These are phyloP conservation scores for Mycena capillaripes DNA, from an alignment of 768 basidiomycete species.

Conservation along the genomic window DNA sequence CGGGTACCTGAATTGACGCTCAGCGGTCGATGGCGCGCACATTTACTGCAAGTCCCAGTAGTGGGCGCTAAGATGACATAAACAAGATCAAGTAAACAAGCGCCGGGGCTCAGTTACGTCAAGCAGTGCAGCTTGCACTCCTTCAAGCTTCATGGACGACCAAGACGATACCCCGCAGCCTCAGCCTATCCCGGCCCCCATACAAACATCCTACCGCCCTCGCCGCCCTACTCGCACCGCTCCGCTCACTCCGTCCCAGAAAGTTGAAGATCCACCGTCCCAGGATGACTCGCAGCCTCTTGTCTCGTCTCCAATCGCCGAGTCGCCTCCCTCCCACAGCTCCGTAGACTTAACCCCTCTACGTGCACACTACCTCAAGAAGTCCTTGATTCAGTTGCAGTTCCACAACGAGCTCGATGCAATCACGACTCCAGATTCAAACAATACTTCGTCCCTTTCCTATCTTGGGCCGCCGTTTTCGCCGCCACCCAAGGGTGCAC, in stretches of 20 bases:
- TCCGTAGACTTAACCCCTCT: constrained; percentile 77
- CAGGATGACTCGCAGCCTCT: not conserved
- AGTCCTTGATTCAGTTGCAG: constrained; percentile 90
- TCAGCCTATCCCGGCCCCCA: not conserved
- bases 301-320: constrained; percentile 31
- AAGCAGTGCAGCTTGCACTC: not conserved
- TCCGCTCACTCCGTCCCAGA: not conserved
- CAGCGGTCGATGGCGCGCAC: too few species aligned
- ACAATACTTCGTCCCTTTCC: constrained; percentile 78
- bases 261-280: not conserved
- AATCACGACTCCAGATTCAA: constrained; percentile 65
- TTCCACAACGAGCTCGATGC: constrained; percentile 83
- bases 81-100: too few species aligned
- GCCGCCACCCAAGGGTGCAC: constrained; percentile 71
- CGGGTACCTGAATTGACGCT: too few species aligned
- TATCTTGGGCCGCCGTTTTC: constrained; percentile 92
- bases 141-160: constrained; percentile 7
- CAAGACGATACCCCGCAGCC: constrained; percentile 3
- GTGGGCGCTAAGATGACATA: too few species aligned
- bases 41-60: too few species aligned
- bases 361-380: constrained; percentile 98
- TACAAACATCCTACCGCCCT: not conserved
- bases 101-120: not conserved
- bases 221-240: constrained; percentile 5
- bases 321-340: constrained; percentile 12